These are phyloP conservation scores for Penicillium coffeae DNA, from an alignment of 495 filamentous ascomycete genomes.

Conservation along the genomic window DNA sequence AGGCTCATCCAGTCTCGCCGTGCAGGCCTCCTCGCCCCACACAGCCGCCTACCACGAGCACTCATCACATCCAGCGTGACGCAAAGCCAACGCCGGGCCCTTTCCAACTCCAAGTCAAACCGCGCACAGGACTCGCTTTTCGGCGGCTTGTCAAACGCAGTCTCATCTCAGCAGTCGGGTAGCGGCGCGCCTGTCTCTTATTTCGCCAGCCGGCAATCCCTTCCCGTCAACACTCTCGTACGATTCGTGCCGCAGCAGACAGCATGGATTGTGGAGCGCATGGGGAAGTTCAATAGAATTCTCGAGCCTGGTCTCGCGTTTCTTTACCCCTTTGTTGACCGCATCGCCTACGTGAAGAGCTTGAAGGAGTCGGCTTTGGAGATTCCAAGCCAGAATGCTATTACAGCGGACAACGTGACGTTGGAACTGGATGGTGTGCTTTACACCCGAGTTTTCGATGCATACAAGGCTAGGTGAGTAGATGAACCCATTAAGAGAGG, in stretches of 20 bases:
- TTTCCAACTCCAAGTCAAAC: constrained; percentile 30
- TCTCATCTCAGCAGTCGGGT: constrained; percentile 13
- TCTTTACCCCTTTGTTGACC: constrained; percentile 85
- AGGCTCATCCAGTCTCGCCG: constrained; percentile 34
- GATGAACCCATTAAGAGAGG: too few species aligned
- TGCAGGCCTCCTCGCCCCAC: constrained; percentile 19
- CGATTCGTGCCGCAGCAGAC: constrained; percentile 98
- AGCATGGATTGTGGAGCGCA: constrained; percentile 98
- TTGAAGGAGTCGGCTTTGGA: constrained; percentile 95
- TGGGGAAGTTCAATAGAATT: constrained; percentile 94
- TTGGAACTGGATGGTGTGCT: constrained; percentile 92
- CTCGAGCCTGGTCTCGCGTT: constrained; percentile 87
- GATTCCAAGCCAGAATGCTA: constrained; percentile 93
- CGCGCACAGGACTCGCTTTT: constrained; percentile 36
- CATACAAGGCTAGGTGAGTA: constrained; percentile 86
- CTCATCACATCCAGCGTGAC: constrained; percentile 20
- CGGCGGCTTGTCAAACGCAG: constrained; percentile 13
- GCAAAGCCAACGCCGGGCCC: constrained; percentile 27
- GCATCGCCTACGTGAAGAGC: constrained; percentile 96
- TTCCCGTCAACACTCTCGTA: constrained; percentile 91
- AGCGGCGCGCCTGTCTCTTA: constrained; percentile 34
- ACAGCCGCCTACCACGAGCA: constrained; percentile 18
- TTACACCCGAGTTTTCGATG: constrained; percentile 93
- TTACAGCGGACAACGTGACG: constrained; percentile 97
- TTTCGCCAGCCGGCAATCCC: constrained; percentile 57